Evolutionary conservation across 345 rosid genomes (phyloP).

Genomic region (Populus davidiana): DNA sequence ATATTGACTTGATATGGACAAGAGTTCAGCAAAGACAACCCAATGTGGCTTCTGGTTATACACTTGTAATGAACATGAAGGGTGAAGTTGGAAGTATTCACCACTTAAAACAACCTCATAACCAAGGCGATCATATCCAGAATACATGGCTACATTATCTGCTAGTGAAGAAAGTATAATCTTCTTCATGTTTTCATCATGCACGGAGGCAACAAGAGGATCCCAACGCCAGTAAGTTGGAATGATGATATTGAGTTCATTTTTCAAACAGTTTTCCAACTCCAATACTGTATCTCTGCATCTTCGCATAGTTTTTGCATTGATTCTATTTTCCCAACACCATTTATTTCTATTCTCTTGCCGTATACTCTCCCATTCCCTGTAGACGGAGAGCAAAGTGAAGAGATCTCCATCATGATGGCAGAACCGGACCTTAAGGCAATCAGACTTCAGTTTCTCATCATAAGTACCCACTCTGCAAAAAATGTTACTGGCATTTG

Average conservation of each 20-base stretch:
- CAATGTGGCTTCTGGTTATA: constrained; percentile 78
- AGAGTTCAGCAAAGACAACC: constrained; percentile 85
- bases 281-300: constrained; percentile 76
- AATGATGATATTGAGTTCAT: constrained; percentile 54
- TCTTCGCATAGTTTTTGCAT: constrained; percentile 90
- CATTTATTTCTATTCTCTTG: constrained; percentile 55
- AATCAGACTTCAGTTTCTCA: constrained; percentile 71
- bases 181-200: constrained; percentile 51
- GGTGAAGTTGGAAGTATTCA: constrained; percentile 74
- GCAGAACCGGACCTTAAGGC: constrained; percentile 81
- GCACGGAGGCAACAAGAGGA: constrained; percentile 40
- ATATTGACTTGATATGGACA: constrained; percentile 53
- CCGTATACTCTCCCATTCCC: constrained; percentile 64
- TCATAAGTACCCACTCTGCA: constrained; percentile 75
- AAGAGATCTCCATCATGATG: constrained; percentile 76
- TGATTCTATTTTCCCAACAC: constrained; percentile 93
- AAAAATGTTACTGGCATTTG: constrained; percentile 82
- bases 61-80: constrained; percentile 73
- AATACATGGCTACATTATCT: constrained; percentile 86
- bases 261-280: constrained; percentile 58
- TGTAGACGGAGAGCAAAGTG: constrained; percentile 79
- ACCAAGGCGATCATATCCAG: constrained; percentile 81
- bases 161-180: constrained; percentile 66
- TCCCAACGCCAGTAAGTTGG: constrained; percentile 70
- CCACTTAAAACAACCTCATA: constrained; percentile 80